Percentiles rank a stretch among this genome's conserved stretches.
Conservation (phyloP, 1,284 basidiomycete genomes). For the Jaminaea rosea region DNA sequence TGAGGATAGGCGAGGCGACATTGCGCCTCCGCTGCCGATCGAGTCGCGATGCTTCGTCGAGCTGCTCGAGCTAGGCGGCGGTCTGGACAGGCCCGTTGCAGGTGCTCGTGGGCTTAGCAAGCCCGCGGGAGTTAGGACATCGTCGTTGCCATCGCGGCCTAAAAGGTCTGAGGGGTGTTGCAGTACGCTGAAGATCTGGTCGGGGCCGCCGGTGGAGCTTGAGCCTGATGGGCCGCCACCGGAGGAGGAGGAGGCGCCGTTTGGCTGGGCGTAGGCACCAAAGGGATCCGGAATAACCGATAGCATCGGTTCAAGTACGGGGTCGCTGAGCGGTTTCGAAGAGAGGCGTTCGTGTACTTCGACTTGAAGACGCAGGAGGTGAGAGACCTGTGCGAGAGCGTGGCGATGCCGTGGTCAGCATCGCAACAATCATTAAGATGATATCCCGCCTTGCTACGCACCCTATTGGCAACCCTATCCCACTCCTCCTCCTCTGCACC, state of each 20-base stretch:
- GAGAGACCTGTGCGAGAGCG: slow-evolving; percentile 12
- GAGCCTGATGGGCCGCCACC: slow-evolving; percentile 58
- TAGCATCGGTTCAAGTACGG: slow-evolving; percentile 79
- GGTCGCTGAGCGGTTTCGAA: slow-evolving; percentile 75
- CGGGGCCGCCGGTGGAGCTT: background rate
- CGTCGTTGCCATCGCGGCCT: background rate
- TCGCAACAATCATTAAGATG: no score
- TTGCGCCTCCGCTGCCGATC: no score
- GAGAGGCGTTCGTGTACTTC: slow-evolving; percentile 60
- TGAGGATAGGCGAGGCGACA: no score
- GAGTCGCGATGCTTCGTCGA: background rate
- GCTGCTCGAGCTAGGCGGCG: background rate
- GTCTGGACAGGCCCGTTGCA: background rate
- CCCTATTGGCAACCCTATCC: slow-evolving; percentile 65
- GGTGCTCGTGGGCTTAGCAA: background rate
- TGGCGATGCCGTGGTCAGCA: no score
- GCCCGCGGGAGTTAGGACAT: background rate
- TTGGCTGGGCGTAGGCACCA: slow-evolving; percentile 63
- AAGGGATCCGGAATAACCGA: slow-evolving; percentile 85
- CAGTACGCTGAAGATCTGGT: slow-evolving; percentile 71
- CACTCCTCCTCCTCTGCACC: slow-evolving; percentile 84
- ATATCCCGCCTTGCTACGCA: slow-evolving; percentile 1
- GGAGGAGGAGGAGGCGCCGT: slow-evolving; percentile 57
- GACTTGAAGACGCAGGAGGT: slow-evolving; percentile 34
- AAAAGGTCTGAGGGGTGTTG: slow-evolving; percentile 13